Evolutionary conservation across 805 yeast genomes (phyloP).

Genomic region (Yamadazyma nakazawae): DNA sequence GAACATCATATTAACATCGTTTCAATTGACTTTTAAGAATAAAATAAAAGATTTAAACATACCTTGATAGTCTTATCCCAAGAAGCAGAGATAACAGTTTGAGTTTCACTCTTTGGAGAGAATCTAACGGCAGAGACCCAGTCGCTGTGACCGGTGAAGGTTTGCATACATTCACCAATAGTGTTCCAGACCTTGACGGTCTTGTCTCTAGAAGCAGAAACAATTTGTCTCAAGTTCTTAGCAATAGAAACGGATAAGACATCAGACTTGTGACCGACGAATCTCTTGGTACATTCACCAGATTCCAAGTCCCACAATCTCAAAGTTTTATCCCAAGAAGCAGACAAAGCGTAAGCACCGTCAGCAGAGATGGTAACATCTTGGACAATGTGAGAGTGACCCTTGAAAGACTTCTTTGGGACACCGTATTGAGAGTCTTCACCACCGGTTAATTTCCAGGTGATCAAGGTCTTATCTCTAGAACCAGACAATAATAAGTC

Average conservation of each 20-base stretch:
- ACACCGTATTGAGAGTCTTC: constrained; percentile 93
- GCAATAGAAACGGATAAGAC: constrained; percentile 96
- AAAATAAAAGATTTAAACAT: constrained; percentile 43
- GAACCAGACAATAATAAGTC: constrained; percentile 97
- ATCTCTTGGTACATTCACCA: constrained; percentile 92
- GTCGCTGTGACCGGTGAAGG: constrained; percentile 94
- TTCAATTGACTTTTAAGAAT: neutral
- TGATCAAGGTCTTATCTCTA: constrained; percentile 97
- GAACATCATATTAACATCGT: constrained; percentile 13
- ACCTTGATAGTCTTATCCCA: constrained; percentile 99
- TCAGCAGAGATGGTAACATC: constrained; percentile 97
- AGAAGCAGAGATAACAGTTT: constrained; percentile 93
- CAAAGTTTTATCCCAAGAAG: constrained; percentile 99
- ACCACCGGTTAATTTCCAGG: constrained; percentile 95
- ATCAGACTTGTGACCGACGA: constrained; percentile 97
- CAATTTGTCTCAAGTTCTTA: constrained; percentile 94
- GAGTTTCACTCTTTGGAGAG: constrained; percentile 71
- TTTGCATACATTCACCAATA: constrained; percentile 93
- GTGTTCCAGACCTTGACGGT: constrained; percentile 99
- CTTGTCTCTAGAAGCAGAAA: constrained; percentile 98
- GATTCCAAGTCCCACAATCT: constrained; percentile 97
- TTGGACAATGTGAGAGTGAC: constrained; percentile 99
- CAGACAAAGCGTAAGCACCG: constrained; percentile 96
- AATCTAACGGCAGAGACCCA: constrained; percentile 99
- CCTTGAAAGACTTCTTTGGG: constrained; percentile 94